Evolutionary conservation across 2,329 filamentous ascomycete species (phyloP), one percentile per base, ranked within the genome.

Genomic region (Apiospora aurea): DNA sequence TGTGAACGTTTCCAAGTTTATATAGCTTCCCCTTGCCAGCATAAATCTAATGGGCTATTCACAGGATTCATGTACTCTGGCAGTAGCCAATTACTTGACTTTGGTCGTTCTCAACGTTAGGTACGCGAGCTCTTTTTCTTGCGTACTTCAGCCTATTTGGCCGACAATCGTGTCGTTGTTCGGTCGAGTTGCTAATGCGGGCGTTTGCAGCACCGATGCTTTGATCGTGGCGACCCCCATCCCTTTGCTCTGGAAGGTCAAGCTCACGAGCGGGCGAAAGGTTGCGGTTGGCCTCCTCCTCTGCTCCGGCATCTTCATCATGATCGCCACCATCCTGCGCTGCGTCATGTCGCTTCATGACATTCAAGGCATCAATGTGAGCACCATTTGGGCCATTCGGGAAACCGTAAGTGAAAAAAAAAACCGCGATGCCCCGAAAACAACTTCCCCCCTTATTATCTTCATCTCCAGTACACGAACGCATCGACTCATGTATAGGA

Each of bases 241-340:
- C 0, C 83, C 84, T 13, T 72, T 85, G 3, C 73, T 85, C 3
- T 82, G 80, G 78, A 81, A 79, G 66, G 82, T 84, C 1, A 82
- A 82, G 67, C 77, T 85, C 70, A 79, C 76, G 29, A 57, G 82
- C 4, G 77, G 78, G 51, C 77, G 82, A 70, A 85, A 85, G 75
- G 24, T 85, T 3, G 75, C 82, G 21, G 81, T 84, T 61, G 79
- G 80, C 1, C 43, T 83, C 5, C 77, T 84, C 0, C 82, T 85
- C 14, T 85, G 82, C 69, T 82, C 83, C 3, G 83, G 84, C 4
- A 51, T 85, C n/a, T 85, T 85, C 72, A 81, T 85, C 71, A 83
- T 85, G 72, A 74, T 81, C 10, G 83, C 83, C 29, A 81, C 83
- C 1, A 73, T 85, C 0, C 77, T 85, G 47, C 83, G 84, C n/a